Evolutionary conservation across 208 protist genomes (phyloP).

Genomic region (Leishmania mexicana): DNA sequence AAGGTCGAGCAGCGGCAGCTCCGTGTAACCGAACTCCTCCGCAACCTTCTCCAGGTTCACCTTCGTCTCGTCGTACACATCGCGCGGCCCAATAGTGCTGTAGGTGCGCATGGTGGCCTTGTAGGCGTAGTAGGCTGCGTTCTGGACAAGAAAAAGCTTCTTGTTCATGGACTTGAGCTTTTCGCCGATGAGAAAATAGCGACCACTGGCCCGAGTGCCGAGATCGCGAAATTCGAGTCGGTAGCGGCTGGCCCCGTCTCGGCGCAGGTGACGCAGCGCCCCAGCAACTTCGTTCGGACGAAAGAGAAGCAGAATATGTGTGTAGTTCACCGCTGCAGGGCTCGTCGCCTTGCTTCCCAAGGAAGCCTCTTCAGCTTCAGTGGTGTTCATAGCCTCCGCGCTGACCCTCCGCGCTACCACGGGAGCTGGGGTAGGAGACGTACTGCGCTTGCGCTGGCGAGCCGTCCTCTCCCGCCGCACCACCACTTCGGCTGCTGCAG

Average conservation of each 20-base stretch:
- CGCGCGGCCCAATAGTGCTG: constrained; percentile 53
- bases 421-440: constrained; percentile 26
- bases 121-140: constrained; percentile 67
- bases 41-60: constrained; percentile 56
- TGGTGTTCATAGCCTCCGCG: background rate
- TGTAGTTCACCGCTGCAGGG: constrained; percentile 33
- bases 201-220: constrained; percentile 19
- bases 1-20: constrained; percentile 72
- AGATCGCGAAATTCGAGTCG: constrained; percentile 25
- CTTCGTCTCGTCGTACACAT: constrained; percentile 60
- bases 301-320: constrained; percentile 52
- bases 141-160: constrained; percentile 65
- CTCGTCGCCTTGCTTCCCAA: background rate
- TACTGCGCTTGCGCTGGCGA: constrained; percentile 41
- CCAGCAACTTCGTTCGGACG: constrained; percentile 63
- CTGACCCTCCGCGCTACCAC: background rate
- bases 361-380: background rate
- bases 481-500: background rate
- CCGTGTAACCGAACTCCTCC: constrained; percentile 75
- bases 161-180: constrained; percentile 64
- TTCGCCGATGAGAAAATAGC: constrained; percentile 51
- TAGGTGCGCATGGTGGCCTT: constrained; percentile 70
- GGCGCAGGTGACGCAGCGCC: constrained; percentile 35
- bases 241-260: constrained; percentile 27
- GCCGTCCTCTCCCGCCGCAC: constrained; percentile 22